Conservation (phyloP, 208 protist genomes). For the Acanthamoeba pearcei region DNA sequence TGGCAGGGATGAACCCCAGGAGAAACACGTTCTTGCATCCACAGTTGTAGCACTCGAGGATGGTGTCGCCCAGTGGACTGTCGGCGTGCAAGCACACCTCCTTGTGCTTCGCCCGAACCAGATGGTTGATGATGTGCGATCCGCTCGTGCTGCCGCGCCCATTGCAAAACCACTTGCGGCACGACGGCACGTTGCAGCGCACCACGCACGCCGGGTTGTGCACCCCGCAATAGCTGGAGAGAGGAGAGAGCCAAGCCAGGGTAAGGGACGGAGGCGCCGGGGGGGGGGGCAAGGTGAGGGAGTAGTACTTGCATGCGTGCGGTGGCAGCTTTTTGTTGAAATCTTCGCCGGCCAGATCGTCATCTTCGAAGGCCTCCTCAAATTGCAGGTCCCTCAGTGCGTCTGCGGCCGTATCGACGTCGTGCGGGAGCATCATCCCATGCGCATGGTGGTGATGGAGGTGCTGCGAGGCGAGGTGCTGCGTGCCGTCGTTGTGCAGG, state of each 20-base stretch:
- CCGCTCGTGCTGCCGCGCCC: conserved; percentile 83
- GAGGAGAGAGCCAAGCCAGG: no score
- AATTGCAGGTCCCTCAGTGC: conserved; percentile 27
- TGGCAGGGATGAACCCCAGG: conserved; percentile 96
- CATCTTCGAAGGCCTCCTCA: neutral
- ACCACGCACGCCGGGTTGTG: conserved; percentile 92
- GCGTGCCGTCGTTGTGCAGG: neutral
- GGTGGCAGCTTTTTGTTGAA: neutral
- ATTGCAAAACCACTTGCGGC: conserved; percentile 96
- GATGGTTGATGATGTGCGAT: conserved; percentile 95
- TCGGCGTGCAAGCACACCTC: conserved; percentile 91
- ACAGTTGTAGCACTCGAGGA: conserved; percentile 97
- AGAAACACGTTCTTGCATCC: conserved; percentile 94
- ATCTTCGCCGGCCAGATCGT: neutral
- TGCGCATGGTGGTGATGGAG: neutral
- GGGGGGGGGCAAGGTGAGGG: neutral
- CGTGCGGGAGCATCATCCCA: neutral
- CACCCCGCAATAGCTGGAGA: conserved; percentile 91
- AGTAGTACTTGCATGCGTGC: conserved; percentile 20
- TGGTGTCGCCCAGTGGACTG: conserved; percentile 93
- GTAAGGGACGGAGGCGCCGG: no score
- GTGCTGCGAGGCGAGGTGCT: neutral
- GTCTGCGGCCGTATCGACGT: neutral
- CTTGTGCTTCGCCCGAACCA: conserved; percentile 90
- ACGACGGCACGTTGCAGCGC: conserved; percentile 87